Conservation (phyloP, 164 flowering plant genomes). For the Macadamia tetraphylla region DNA sequence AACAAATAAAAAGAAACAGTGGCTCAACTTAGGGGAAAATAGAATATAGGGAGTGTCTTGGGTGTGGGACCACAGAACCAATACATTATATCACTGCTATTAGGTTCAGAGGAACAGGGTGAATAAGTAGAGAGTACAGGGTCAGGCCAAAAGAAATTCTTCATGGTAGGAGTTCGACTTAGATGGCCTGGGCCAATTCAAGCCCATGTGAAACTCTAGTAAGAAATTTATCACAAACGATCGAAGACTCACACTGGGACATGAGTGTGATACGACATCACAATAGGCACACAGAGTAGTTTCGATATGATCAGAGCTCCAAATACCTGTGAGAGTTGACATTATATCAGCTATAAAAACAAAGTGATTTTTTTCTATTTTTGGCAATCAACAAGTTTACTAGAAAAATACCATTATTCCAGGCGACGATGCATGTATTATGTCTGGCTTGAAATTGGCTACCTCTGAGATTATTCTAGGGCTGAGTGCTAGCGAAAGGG, state of each 20-base stretch:
- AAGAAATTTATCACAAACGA: neutral
- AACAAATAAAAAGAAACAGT: too few species aligned
- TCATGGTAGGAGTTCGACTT: too few species aligned
- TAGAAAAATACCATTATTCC: conserved; percentile 70
- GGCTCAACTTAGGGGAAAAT: too few species aligned
- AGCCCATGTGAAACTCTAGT: neutral
- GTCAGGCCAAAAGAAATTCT: too few species aligned
- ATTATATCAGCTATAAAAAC: neutral
- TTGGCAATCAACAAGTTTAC: neutral
- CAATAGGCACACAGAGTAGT: conserved; percentile 76
- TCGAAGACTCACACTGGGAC: conserved; percentile 85
- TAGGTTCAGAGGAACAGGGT: too few species aligned
- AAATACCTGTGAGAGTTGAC: conserved; percentile 54
- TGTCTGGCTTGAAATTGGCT: conserved; percentile 93
- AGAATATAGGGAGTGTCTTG: too few species aligned
- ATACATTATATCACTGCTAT: too few species aligned
- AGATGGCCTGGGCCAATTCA: too few species aligned
- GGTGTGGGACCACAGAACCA: too few species aligned
- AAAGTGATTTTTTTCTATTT: neutral
- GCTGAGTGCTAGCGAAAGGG: conserved; percentile 95
- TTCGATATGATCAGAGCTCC: conserved; percentile 93
- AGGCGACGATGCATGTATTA: conserved; percentile 96
- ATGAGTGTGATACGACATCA: conserved; percentile 99
- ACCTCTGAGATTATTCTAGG: conserved; percentile 95
- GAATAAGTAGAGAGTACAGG: too few species aligned